Percentiles rank a stretch among this genome's conserved stretches.
phyloP scores from a whole-genome alignment of 2,329 filamentous ascomycete species.

The Fusarium solani-melongenae region DNA sequence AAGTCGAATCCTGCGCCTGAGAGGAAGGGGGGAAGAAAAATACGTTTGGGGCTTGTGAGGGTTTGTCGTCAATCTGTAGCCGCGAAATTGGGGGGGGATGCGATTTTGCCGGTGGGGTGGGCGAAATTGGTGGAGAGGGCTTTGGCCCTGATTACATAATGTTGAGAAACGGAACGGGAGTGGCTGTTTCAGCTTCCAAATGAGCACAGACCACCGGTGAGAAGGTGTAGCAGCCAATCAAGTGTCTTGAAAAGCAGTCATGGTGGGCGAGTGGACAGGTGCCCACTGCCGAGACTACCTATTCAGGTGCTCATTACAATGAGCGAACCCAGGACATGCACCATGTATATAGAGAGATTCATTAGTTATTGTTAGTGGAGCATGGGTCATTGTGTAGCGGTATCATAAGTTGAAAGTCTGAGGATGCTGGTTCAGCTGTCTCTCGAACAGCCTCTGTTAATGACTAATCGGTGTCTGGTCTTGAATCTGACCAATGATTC shows the following conservation, averaged over 20 bases:
- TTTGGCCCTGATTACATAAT: background rate
- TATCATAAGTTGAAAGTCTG: background rate
- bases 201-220: background rate
- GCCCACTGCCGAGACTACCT: background rate
- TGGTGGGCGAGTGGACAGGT: background rate
- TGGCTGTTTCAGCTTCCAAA: background rate
- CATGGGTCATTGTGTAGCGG: background rate
- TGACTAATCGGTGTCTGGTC: background rate
- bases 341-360: background rate
- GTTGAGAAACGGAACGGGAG: background rate
- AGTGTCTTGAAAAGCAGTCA: background rate
- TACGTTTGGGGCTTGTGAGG: slow-evolving; percentile 11
- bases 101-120: slow-evolving; percentile 43
- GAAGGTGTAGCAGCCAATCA: background rate
- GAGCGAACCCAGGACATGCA: background rate
- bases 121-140: slow-evolving; percentile 3
- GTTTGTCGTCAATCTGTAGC: slow-evolving; percentile 15
- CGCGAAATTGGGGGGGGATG: slow-evolving; percentile 17
- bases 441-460: background rate
- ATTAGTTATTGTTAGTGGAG: background rate
- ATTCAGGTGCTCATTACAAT: background rate
- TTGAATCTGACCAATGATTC: background rate
- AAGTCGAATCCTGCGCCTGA: slow-evolving; percentile 84
- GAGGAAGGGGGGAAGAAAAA: slow-evolving; percentile 16
- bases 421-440: too few species aligned